Evolutionary conservation across 2,329 filamentous ascomycete genomes (phyloP).

Genomic region (Pezicula rhizophila): DNA sequence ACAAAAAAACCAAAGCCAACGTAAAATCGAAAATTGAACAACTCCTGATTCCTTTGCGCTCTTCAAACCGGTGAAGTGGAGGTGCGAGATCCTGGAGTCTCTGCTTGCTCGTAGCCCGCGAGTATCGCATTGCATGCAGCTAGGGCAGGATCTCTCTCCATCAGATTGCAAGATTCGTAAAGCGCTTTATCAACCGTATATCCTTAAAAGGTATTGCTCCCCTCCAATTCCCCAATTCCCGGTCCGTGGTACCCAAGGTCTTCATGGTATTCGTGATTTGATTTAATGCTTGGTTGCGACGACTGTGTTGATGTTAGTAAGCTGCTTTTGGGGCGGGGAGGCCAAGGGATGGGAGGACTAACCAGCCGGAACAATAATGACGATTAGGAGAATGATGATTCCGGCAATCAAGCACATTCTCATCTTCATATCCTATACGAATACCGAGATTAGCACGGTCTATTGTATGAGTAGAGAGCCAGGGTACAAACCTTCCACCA

Average conservation of each 20-base stretch:
- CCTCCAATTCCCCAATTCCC: constrained; percentile 4
- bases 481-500: constrained; percentile 70
- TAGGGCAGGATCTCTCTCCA: no score
- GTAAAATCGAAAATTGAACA: constrained; percentile 27
- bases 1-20: constrained; percentile 18
- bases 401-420: constrained; percentile 90
- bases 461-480: background rate
- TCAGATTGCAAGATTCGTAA: no score
- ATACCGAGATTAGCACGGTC: constrained; percentile 6
- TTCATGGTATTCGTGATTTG: constrained; percentile 15
- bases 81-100: background rate
- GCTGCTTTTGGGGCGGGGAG: constrained; percentile 6
- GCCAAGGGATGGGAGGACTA: constrained; percentile 32
- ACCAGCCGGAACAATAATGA: constrained; percentile 94
- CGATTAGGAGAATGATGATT: constrained; percentile 82
- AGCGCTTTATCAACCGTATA: background rate
- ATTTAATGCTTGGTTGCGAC: constrained; percentile 37
- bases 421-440: constrained; percentile 89
- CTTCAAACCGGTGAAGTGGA: no score
- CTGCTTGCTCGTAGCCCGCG: constrained; percentile 30
- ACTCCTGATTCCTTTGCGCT: constrained; percentile 22
- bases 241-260: constrained; percentile 18
- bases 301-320: constrained; percentile 30
- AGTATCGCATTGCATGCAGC: constrained; percentile 22
- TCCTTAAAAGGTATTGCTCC: constrained; percentile 6